These are phyloP conservation scores for Byssochlamys sp. DNA, from an alignment of 2,329 filamentous ascomycete species.

Conservation along the genomic window DNA sequence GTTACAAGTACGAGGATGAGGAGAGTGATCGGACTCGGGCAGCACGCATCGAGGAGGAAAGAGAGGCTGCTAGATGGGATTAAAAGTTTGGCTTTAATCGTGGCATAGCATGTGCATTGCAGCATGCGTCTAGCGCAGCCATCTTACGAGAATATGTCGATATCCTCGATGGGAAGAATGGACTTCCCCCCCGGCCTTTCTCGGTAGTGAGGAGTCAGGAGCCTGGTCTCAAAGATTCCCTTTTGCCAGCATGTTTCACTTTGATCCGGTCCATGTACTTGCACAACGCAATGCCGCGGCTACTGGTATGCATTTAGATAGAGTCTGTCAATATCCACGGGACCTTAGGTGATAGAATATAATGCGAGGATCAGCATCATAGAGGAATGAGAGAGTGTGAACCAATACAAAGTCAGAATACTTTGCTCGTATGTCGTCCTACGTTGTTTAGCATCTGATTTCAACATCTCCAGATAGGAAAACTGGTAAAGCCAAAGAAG, in stretches of 20 bases:
- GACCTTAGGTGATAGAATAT: not conserved
- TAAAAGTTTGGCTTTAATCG: conserved; percentile 5
- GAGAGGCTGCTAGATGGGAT: conserved; percentile 27
- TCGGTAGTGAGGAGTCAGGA: not conserved
- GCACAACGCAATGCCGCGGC: not conserved
- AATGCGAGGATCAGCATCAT: not conserved
- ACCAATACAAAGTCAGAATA: not conserved
- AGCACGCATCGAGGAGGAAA: conserved; percentile 29
- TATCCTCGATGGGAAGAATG: not conserved
- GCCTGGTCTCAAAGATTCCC: not conserved
- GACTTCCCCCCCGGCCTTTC: not conserved
- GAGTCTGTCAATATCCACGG: not conserved
- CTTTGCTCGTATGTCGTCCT: not conserved
- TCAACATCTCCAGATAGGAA: no score
- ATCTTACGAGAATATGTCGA: not conserved
- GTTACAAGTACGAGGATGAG: conserved; percentile 44
- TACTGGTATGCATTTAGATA: not conserved
- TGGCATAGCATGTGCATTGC: not conserved
- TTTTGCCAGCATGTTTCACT: not conserved
- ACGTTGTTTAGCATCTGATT: no score
- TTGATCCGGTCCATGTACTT: not conserved
- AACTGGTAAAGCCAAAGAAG: no score
- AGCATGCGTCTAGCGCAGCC: not conserved
- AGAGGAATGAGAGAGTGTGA: not conserved
- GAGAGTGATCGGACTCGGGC: conserved; percentile 26